Evolutionary conservation across 2,329 filamentous ascomycete species (phyloP), one percentile per base, ranked within the genome.

Genomic region (Rugonectria rugulosa): DNA sequence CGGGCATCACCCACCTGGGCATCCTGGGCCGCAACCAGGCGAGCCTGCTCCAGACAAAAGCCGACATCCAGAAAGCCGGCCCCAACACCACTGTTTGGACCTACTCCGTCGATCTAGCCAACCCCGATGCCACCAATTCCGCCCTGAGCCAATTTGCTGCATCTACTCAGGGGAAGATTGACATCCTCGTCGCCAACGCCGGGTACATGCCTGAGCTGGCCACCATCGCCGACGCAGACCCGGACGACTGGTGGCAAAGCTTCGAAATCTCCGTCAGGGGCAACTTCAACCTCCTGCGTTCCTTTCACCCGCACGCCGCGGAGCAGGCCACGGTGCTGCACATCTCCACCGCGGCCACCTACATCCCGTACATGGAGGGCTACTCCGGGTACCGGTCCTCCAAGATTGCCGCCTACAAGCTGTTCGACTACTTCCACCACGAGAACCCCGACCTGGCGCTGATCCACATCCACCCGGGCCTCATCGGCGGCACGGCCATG

Each of bases 41-140:
- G 6, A 63, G 64, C 2, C 68, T 79, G 14, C 55, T 71, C 2
- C 55, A 63, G 4, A 73, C 67, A 7, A 72, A 65, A 2, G 40
- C 63, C 11, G 41, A 60, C 2, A 63, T 75, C 2, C 81, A 64
- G 14, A 19, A 81, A 41, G 80, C 82, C 0, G 79, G 86, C 14
- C 86, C 86, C 0, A 76, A 79, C 41, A 75, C 86, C 26, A 87
- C 73, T 52, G 67, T 75, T 19, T 57, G 58, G 29, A 75, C 74
- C 1, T 70, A 68, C 4, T 66, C 70, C 0, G 55, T 67, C 4
- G 66, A 71, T 7, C 65, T 80, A 10, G 65, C 71, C n/a, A 63
- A 68, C n/a, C 23, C 56, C 4, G 52, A 57, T 6, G 61, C 63
- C 8, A 60, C 59, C 1, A n/a, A 17, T 1, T 38, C 56, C 8